Evolutionary conservation across 352 stramenopile genomes (phyloP), one percentile per base, ranked within the genome.

Genomic region (Pythium grandisporangium): DNA sequence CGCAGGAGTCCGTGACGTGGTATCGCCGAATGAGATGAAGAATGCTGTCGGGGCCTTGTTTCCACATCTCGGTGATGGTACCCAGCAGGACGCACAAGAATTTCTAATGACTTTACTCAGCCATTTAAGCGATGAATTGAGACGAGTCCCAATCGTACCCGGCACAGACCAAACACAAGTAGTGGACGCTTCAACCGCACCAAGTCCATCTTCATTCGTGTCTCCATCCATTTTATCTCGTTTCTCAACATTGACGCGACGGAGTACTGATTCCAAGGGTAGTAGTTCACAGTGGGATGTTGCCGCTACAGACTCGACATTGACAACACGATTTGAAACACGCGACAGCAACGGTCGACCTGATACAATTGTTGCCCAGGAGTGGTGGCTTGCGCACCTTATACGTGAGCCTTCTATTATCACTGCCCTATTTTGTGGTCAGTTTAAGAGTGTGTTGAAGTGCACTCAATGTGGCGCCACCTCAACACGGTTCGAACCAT

Each of bases 351-450:
- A 98, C 51, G 91, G 85, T n/a, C 73, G 93, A 5, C 75, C 83
- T 2, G 95, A 99, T 57, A 68, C 65, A 1, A 77, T 95, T 38
- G 70, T 99, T 5, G 96, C 96, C 21, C 81, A 96, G 29, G 97
- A 98, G 50, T 98, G 95, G 93, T 99, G 96, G 96, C 66, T 83
- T 7, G 93, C 96, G 35, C 92, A 99, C 56, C 69, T 99, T 19
- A 72, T 95, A 34, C 53, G 90, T 33, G 95, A 99, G 48, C 76
- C 96, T 21, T 98, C 83, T 11, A 87, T 98, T 14, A 81, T 98
- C 37, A 95, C 96, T 2, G 83, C 86, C 14, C 66, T 99, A 1
- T 99, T 99, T 50, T 93, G 74, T 12, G 96, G 96, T 0, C 96
- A 99, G 63, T 98, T 98, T 63, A 97, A 98, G 60, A 96, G 81